Conservation (phyloP, 805 yeast species). For the Cyberlindnera bimundalis region DNA sequence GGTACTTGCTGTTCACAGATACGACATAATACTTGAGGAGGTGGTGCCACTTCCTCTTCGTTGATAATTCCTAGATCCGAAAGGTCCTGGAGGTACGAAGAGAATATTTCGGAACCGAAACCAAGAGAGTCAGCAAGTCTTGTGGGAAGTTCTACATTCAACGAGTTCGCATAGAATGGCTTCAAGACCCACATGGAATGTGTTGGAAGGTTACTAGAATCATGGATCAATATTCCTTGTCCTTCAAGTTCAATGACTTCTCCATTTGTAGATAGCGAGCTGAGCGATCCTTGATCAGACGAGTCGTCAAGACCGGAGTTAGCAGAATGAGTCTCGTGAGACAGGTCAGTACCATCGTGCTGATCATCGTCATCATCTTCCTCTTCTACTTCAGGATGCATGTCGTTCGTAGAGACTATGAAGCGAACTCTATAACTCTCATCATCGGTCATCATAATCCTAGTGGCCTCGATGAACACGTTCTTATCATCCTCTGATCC, state of each 20-base stretch:
- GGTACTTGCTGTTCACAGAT: conserved; percentile 91
- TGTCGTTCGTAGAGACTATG: conserved; percentile 42
- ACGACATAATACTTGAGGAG: conserved; percentile 78
- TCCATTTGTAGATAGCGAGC: conserved; percentile 51
- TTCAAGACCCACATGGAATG: conserved; percentile 94
- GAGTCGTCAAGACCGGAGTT: conserved; percentile 2
- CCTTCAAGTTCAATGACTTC: conserved; percentile 78
- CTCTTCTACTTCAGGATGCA: conserved; percentile 26
- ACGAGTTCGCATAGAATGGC: conserved; percentile 64
- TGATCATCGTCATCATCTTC: conserved; percentile 9
- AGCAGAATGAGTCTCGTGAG: conserved; percentile 13
- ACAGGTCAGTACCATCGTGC: conserved; percentile 12
- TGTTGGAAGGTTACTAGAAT: conserved; percentile 54
- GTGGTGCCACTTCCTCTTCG: conserved; percentile 68
- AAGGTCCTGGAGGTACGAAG: conserved; percentile 62
- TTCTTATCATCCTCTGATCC: conserved; percentile 62
- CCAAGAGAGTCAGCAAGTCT: conserved; percentile 75
- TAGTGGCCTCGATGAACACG: conserved; percentile 68
- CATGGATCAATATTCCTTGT: conserved; percentile 83
- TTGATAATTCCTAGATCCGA: conserved; percentile 63
- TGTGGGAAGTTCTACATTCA: conserved; percentile 66
- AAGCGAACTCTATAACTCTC: conserved; percentile 76
- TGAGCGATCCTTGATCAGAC: conserved; percentile 31
- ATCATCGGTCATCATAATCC: conserved; percentile 69
- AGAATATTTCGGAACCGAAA: conserved; percentile 83